A percentile compares a stretch with the other conserved stretches of the same genome.
phyloP scores from a whole-genome alignment of 2,329 filamentous ascomycete genomes.

The Xylariaceae sp. region DNA sequence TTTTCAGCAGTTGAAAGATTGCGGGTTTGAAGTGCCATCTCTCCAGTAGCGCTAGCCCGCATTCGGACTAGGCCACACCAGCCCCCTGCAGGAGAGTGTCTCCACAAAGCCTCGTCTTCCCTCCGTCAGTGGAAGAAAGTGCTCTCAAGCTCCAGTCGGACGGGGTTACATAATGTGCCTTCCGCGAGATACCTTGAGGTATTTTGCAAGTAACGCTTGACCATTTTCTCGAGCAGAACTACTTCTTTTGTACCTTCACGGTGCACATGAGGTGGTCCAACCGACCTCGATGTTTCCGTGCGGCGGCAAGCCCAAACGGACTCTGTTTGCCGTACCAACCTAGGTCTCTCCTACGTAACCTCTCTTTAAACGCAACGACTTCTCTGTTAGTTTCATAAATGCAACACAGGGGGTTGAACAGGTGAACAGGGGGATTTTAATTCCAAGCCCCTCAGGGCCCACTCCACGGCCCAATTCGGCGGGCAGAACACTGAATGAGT shows the following conservation, averaged over 20 bases:
- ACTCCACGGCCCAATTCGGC: background rate
- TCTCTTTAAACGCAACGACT: background rate
- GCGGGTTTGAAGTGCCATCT: conserved; percentile 10
- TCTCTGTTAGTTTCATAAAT: background rate
- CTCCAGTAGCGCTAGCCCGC: conserved; percentile 1
- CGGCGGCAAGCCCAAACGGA: background rate
- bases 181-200: background rate
- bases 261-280: background rate
- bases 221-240: background rate
- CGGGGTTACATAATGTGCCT: background rate
- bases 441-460: background rate
- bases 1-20: conserved; percentile 19
- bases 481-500: too few relatives aligned
- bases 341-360: background rate
- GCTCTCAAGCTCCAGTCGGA: background rate
- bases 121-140: background rate
- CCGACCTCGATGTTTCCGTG: background rate
- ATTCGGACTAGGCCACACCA: conserved; percentile 3
- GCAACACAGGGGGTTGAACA: background rate
- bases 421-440: background rate
- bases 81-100: conserved; percentile 11
- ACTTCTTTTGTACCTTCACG: background rate
- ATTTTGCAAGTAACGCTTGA: background rate
- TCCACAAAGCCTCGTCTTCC: background rate
- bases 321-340: background rate